Percentiles rank a stretch among this genome's conserved stretches.
Conservation (phyloP, 768 basidiomycete species). For the Lentinula boryana region DNA sequence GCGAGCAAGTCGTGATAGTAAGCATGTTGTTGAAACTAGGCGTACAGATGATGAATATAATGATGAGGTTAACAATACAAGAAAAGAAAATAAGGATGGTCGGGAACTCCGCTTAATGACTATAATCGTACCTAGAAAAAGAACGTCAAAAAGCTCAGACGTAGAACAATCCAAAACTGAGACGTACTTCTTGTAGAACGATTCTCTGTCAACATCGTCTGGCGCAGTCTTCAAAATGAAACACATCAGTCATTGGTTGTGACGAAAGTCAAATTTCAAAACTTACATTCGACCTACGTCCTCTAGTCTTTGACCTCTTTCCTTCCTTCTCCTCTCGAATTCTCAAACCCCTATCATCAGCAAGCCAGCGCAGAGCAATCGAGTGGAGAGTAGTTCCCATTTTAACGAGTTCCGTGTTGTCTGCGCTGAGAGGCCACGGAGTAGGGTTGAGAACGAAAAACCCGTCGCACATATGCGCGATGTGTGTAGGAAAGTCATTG, state of each 20-base stretch:
- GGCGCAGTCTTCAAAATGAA: conserved; percentile 6
- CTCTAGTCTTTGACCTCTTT: conserved; percentile 54
- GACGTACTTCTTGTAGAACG: conserved; percentile 77
- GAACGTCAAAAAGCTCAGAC: background rate
- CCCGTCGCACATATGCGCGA: conserved; percentile 89
- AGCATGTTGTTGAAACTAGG: background rate
- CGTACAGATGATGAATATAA: background rate
- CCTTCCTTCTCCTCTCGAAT: conserved; percentile 51
- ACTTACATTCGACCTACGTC: conserved; percentile 54
- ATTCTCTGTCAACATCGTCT: conserved; percentile 71
- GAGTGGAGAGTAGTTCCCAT: conserved; percentile 45
- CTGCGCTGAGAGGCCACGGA: conserved; percentile 54
- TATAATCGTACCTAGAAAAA: background rate
- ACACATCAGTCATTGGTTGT: background rate
- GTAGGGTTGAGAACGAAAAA: conserved; percentile 60
- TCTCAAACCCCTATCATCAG: conserved; percentile 70
- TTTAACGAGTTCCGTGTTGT: conserved; percentile 11
- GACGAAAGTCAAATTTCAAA: conserved; percentile 21
- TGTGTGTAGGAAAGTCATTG: conserved; percentile 85
- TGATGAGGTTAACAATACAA: background rate
- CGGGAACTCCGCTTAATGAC: background rate
- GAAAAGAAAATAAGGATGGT: too few relatives aligned
- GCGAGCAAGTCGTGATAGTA: background rate
- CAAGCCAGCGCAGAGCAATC: conserved; percentile 83
- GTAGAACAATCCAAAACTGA: background rate